A percentile compares a stretch with the other conserved stretches of the same genome.
phyloP scores from a whole-genome alignment of 139 green algal species.

The Penium margaritaceum region DNA sequence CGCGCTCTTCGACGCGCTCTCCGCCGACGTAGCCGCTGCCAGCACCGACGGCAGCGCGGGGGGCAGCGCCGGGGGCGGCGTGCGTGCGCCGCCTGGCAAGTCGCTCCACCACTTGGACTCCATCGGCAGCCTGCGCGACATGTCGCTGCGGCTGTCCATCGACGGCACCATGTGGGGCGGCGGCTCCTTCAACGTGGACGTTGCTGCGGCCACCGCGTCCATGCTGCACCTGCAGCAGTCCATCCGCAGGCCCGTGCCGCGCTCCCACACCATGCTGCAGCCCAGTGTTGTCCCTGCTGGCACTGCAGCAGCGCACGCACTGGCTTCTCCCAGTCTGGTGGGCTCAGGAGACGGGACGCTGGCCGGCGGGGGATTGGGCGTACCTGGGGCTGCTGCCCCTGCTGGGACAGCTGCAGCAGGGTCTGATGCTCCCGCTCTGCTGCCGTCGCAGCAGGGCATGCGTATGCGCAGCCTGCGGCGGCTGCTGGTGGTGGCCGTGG shows the following conservation, averaged over 20 bases:
- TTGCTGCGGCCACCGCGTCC: too few species aligned
- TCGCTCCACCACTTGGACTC: slow-evolving; percentile 4
- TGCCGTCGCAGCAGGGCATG: neutral
- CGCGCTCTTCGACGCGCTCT: neutral
- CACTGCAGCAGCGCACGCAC: neutral
- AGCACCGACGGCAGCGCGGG: neutral
- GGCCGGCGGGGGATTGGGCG: neutral
- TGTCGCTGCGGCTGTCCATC: slow-evolving; percentile 25
- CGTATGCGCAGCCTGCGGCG: slow-evolving; percentile 26
- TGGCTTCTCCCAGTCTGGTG: neutral
- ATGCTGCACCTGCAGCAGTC: too few species aligned
- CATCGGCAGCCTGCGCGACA: slow-evolving; percentile 10
- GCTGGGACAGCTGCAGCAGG: slow-evolving; percentile 20
- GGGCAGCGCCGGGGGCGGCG: neutral
- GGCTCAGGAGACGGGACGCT: neutral
- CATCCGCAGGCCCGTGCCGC: too few species aligned
- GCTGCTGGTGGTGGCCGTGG: slow-evolving; percentile 26
- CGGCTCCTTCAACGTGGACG: slow-evolving; percentile 1
- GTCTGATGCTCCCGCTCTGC: neutral
- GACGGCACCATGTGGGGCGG: slow-evolving; percentile 11
- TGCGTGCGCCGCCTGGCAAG: neutral
- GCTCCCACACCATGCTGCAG: too few species aligned
- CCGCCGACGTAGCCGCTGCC: neutral
- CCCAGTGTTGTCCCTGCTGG: neutral
- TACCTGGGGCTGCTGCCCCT: slow-evolving; percentile 21